Percentiles rank a stretch among this genome's conserved stretches.
Conservation (phyloP, 2,329 filamentous ascomycete genomes). For the Aureobasidium sp. region DNA sequence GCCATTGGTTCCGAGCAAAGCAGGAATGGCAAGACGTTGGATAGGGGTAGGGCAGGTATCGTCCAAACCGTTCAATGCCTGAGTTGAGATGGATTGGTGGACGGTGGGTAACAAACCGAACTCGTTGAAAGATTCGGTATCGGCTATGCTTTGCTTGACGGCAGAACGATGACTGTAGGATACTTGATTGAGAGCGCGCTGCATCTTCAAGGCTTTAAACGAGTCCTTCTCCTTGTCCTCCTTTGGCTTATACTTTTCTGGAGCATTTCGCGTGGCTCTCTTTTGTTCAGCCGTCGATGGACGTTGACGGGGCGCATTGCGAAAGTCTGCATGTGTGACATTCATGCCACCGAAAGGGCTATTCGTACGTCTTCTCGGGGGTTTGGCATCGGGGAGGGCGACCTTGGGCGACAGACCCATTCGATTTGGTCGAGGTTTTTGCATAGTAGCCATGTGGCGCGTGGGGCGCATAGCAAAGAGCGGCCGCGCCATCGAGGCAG, state of each 20-base stretch:
- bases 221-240: conserved; percentile 45
- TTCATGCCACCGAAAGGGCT: conserved; percentile 57
- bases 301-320: conserved; percentile 32
- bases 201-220: conserved; percentile 91
- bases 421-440: conserved; percentile 41
- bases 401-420: conserved; percentile 46
- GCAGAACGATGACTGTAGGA: conserved; percentile 63
- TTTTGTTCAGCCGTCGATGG: conserved; percentile 38
- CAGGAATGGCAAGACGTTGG: conserved; percentile 81
- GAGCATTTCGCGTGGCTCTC: conserved; percentile 45
- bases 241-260: conserved; percentile 30
- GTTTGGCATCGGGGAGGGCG: conserved; percentile 29
- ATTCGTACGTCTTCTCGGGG: conserved; percentile 35
- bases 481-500: conserved; percentile 18
- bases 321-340: conserved; percentile 41
- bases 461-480: conserved; percentile 17
- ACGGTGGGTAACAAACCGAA: conserved; percentile 69
- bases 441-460: conserved; percentile 35
- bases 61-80: conserved; percentile 67
- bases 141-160: conserved; percentile 55
- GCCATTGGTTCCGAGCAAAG: conserved; percentile 56
- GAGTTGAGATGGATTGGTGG: conserved; percentile 61
- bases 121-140: conserved; percentile 71
- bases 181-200: conserved; percentile 67
- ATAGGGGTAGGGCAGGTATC: conserved; percentile 80